phyloP scores from a whole-genome alignment of 2,329 filamentous ascomycete genomes.

The Ceratocystis eucalypticola region DNA sequence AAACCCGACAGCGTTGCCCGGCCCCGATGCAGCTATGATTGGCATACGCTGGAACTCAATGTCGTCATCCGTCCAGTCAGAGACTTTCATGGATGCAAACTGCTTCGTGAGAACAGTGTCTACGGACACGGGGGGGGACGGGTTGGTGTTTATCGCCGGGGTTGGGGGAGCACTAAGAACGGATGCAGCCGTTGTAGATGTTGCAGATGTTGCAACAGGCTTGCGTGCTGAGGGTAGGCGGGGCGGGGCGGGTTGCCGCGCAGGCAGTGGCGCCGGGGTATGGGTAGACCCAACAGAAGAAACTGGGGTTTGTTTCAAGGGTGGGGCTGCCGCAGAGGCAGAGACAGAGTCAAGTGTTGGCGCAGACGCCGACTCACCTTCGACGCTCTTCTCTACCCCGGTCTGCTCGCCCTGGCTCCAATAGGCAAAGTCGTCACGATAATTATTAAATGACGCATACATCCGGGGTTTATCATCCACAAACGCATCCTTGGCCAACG shows the following conservation, averaged over 20 bases:
- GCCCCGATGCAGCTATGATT: neutral
- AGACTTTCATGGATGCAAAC: neutral
- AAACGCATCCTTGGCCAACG: neutral
- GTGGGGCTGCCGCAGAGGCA: neutral
- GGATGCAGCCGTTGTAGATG: too few species aligned
- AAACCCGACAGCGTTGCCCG: neutral
- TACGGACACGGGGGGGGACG: neutral
- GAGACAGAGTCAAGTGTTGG: neutral
- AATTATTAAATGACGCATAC: conserved; percentile 17
- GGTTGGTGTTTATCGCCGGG: neutral
- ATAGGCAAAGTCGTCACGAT: conserved; percentile 14
- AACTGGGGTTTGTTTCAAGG: neutral
- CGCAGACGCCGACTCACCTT: neutral
- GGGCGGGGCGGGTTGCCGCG: neutral
- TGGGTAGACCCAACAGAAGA: neutral
- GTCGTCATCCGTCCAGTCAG: conserved; percentile 15
- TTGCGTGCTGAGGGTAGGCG: neutral
- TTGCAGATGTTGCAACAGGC: neutral
- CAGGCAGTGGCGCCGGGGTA: neutral
- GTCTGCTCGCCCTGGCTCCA: conserved; percentile 5
- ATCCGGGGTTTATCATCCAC: conserved; percentile 9
- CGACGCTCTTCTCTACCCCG: neutral
- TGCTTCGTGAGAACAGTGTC: neutral
- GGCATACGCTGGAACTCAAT: neutral
- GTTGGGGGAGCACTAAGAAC: too few species aligned